phyloP scores from a whole-genome alignment of 2,329 filamentous ascomycete genomes.

The Ceratocystis lukuohia region DNA sequence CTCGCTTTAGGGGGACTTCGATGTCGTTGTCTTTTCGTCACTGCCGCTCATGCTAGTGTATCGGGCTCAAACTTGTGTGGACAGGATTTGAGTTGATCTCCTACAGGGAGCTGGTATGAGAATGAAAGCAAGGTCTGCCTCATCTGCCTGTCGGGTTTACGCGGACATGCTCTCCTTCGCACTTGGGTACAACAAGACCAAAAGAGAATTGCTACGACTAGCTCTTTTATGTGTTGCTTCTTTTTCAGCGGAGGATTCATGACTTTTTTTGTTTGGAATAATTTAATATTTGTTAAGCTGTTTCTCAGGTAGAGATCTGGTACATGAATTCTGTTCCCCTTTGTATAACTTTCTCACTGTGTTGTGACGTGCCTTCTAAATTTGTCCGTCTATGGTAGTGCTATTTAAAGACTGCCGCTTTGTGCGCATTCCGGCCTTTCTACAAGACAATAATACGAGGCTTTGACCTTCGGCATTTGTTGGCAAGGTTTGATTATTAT shows the following conservation, averaged over 20 bases:
- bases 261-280: conserved; percentile 11
- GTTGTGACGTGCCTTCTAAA: background rate
- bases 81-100: conserved; percentile 3
- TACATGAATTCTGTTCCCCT: conserved; percentile 5
- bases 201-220: background rate
- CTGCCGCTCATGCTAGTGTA: background rate
- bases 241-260: conserved; percentile 1
- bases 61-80: conserved; percentile 9
- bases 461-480: too few relatives aligned
- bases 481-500: fast-evolving
- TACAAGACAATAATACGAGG: fast-evolving
- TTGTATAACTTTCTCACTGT: fast-evolving
- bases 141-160: background rate
- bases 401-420: too few relatives aligned
- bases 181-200: conserved; percentile 19
- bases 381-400: background rate
- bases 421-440: too few relatives aligned
- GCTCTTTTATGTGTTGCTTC: conserved; percentile 15
- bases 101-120: conserved; percentile 4
- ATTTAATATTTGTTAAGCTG: conserved; percentile 8
- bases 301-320: conserved; percentile 10
- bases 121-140: conserved; percentile 4
- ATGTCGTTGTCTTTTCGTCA: background rate
- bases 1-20: background rate
- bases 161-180: background rate